A percentile compares a stretch with the other conserved stretches of the same genome.
Evolutionary conservation across 139 green algal genomes (phyloP).

Genomic region (Haematococcus lacustris): DNA sequence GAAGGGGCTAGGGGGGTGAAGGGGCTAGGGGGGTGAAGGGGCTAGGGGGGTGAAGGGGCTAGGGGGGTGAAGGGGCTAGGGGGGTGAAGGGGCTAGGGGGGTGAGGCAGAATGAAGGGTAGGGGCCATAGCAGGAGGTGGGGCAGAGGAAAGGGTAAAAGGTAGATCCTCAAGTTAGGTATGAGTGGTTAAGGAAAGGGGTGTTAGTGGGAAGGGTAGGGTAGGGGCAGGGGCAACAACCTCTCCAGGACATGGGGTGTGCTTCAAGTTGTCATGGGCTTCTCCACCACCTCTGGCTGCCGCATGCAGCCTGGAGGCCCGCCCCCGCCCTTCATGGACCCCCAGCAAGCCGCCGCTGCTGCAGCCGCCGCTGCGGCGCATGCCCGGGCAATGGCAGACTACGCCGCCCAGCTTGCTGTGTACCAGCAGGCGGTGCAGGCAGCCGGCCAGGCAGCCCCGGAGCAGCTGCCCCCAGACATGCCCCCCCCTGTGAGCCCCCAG

Average conservation of each 20-base stretch:
- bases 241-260: background rate
- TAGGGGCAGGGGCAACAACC: background rate
- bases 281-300: background rate
- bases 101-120: no score
- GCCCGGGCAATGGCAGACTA: constrained; percentile 14
- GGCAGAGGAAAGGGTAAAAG: no score
- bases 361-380: constrained; percentile 5
- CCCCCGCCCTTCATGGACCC: constrained; percentile 17
- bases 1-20: no score
- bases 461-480: background rate
- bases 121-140: no score
- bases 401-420: constrained; percentile 6
- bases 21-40: no score
- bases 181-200: no score
- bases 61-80: no score
- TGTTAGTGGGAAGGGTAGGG: background rate
- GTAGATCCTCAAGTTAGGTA: no score
- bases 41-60: no score
- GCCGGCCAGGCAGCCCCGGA: background rate
- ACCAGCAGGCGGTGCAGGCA: background rate
- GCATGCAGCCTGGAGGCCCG: background rate
- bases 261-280: background rate
- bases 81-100: no score
- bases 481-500: no score
- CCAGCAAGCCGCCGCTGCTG: constrained; percentile 13